phyloP scores from a whole-genome alignment of 495 filamentous ascomycete species.

The Tuber melanosporum region DNA sequence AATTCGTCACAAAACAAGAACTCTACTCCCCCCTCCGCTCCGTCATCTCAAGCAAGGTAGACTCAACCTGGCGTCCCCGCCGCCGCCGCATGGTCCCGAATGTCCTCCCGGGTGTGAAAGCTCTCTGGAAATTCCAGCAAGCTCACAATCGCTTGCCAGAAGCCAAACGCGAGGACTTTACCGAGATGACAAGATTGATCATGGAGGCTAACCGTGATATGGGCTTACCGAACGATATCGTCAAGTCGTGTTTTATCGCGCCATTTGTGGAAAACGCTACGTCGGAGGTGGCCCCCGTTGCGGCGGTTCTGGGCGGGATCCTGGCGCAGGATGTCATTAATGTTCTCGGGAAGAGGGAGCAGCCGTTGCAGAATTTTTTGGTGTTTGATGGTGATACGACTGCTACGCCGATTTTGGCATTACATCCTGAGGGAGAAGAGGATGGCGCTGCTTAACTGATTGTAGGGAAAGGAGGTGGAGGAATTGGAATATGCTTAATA shows the following conservation, averaged over 20 bases:
- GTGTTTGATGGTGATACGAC: constrained; percentile 81
- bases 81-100: constrained; percentile 54
- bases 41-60: constrained; percentile 49
- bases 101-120: constrained; percentile 38
- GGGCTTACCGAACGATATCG: constrained; percentile 65
- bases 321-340: constrained; percentile 97
- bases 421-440: constrained; percentile 57
- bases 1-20: constrained; percentile 89
- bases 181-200: constrained; percentile 61
- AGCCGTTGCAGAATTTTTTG: constrained; percentile 90
- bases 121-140: constrained; percentile 41
- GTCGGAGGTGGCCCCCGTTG: constrained; percentile 72
- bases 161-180: constrained; percentile 35
- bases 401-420: constrained; percentile 67
- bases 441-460: background rate
- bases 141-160: constrained; percentile 28
- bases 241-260: constrained; percentile 65
- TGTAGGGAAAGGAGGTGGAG: background rate
- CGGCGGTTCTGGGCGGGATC: constrained; percentile 81
- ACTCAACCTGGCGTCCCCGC: constrained; percentile 48
- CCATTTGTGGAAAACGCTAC: constrained; percentile 37
- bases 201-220: constrained; percentile 67
- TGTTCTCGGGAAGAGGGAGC: constrained; percentile 78
- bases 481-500: background rate
- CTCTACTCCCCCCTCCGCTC: constrained; percentile 54